A percentile compares a stretch with the other conserved stretches of the same genome.
Evolutionary conservation across 345 rosid species (phyloP).

Genomic region (Tarenaya hassleriana): DNA sequence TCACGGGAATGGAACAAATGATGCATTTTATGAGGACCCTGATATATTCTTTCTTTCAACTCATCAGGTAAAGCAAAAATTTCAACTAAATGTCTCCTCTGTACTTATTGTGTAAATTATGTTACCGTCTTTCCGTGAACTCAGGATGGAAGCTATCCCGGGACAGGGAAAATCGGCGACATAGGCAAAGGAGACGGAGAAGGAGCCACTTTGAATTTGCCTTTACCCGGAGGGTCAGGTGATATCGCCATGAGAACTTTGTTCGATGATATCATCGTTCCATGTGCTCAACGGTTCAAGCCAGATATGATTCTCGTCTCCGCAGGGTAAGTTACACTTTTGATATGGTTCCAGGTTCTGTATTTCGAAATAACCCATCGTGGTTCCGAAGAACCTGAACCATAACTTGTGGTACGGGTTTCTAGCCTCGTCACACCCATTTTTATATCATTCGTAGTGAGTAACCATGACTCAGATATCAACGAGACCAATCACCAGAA

Average conservation of each 20-base stretch:
- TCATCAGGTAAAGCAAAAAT: slow-evolving; percentile 61
- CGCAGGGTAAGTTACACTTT: slow-evolving; percentile 64
- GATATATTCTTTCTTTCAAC: slow-evolving; percentile 88
- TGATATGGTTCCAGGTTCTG: neutral
- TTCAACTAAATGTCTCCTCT: neutral
- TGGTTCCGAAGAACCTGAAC: no score
- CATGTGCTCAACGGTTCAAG: slow-evolving; percentile 80
- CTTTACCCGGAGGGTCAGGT: slow-evolving; percentile 94
- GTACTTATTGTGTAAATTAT: neutral
- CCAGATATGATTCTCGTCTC: slow-evolving; percentile 92
- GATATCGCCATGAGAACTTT: slow-evolving; percentile 73
- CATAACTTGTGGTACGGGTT: no score
- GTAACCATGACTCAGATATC: no score
- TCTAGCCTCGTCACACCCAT: no score
- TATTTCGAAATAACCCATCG: no score
- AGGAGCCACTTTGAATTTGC: slow-evolving; percentile 83
- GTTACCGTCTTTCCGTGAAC: neutral
- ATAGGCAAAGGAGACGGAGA: slow-evolving; percentile 76
- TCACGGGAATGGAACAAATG: slow-evolving; percentile 93
- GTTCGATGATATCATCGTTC: slow-evolving; percentile 84
- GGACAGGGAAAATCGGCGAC: slow-evolving; percentile 74
- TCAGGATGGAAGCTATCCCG: slow-evolving; percentile 95
- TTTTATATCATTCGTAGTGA: no score
- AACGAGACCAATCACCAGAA: no score
- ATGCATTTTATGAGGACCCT: slow-evolving; percentile 81